phyloP scores from a whole-genome alignment of 164 flowering plant species.

The Malania oleifera region DNA sequence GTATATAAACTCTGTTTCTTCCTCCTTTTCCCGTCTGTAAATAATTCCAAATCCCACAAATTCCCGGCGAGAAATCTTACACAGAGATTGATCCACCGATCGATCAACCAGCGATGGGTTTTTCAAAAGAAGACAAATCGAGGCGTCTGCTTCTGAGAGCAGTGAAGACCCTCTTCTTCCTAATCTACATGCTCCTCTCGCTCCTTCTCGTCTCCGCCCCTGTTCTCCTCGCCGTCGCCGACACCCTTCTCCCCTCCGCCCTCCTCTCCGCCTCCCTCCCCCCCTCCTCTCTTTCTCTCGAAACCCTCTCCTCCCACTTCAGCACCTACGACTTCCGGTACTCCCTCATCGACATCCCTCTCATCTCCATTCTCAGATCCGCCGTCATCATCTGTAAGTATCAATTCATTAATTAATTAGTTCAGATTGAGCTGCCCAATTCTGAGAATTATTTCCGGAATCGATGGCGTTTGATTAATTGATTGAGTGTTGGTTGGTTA shows the following conservation, averaged over 20 bases:
- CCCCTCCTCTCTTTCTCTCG: slow-evolving; percentile 31
- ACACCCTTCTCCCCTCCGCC: slow-evolving; percentile 64
- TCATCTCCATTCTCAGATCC: slow-evolving; percentile 72
- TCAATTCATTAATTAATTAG: neutral
- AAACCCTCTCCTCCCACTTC: slow-evolving; percentile 39
- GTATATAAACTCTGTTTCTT: no score
- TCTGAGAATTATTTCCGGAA: no score
- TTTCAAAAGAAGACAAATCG: slow-evolving; percentile 49
- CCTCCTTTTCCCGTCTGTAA: neutral
- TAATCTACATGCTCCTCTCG: slow-evolving; percentile 62
- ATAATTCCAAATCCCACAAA: neutral
- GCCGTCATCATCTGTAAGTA: slow-evolving; percentile 64
- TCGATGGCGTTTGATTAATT: no score
- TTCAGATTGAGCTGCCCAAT: neutral
- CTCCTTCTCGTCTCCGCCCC: slow-evolving; percentile 82
- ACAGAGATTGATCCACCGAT: no score
- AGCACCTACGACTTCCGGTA: slow-evolving; percentile 58
- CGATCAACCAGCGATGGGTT: slow-evolving; percentile 50
- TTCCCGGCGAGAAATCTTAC: neutral
- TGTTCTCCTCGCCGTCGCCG: slow-evolving; percentile 56
- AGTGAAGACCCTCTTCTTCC: slow-evolving; percentile 68
- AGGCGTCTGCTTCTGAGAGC: slow-evolving; percentile 37
- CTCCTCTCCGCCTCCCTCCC: slow-evolving; percentile 57
- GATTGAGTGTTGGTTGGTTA: neutral
- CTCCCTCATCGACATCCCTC: slow-evolving; percentile 80